Evolutionary conservation across 257 asterid species (phyloP).

Genomic region (Asclepias syriaca): DNA sequence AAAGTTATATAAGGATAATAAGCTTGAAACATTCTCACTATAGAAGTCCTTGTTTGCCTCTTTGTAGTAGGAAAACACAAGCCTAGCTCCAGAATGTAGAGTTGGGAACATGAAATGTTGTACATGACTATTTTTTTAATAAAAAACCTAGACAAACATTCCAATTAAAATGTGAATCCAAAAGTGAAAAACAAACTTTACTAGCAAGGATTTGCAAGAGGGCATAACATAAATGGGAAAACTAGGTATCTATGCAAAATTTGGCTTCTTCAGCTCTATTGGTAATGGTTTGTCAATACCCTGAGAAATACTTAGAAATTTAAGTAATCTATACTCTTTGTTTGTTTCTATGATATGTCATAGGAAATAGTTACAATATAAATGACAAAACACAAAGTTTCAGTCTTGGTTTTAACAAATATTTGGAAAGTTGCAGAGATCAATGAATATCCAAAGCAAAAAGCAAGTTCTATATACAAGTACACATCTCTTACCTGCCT

Average conservation of each 20-base stretch:
- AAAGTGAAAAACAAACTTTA: not conserved
- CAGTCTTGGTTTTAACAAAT: not conserved
- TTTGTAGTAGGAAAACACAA: not conserved
- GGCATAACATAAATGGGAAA: slow-evolving; percentile 85
- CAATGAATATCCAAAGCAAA: not conserved
- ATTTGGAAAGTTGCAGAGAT: not conserved
- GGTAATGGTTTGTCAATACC: slow-evolving; percentile 57
- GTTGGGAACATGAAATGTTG: not conserved
- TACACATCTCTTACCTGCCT: too few species aligned
- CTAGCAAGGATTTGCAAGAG: not conserved
- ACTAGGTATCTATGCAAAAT: slow-evolving; percentile 77
- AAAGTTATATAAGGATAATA: not conserved
- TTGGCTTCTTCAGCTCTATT: slow-evolving; percentile 62
- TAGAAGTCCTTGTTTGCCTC: not conserved
- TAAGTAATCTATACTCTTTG: not conserved
- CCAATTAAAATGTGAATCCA: not conserved
- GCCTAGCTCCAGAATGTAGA: not conserved
- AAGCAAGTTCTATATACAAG: slow-evolving; percentile 17
- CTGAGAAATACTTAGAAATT: slow-evolving; percentile 32
- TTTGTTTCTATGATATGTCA: not conserved
- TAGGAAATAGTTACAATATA: not conserved
- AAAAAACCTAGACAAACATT: not conserved
- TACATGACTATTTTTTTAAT: too few species aligned
- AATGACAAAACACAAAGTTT: not conserved
- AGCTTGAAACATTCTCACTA: not conserved